Evolutionary conservation across 2,329 filamentous ascomycete species (phyloP).

Genomic region (Penicillium nordicum): DNA sequence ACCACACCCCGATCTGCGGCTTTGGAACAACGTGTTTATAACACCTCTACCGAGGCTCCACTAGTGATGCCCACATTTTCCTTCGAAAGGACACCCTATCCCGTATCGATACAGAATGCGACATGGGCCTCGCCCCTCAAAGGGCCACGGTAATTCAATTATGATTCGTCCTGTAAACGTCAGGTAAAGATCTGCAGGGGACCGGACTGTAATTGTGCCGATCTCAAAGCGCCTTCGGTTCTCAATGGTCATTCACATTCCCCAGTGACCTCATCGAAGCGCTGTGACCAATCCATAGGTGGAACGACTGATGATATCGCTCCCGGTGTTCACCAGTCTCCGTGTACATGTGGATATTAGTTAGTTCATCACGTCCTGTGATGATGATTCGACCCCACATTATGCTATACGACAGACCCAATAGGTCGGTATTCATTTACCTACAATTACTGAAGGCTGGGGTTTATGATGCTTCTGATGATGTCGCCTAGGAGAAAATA

Average conservation of each 20-base stretch:
- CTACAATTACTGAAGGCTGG: neutral
- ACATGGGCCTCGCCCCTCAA: constrained; percentile 13
- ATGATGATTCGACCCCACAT: constrained; percentile 10
- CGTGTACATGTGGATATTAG: constrained; percentile 13
- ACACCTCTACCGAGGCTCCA: constrained; percentile 3
- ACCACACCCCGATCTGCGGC: neutral
- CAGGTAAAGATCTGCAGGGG: constrained; percentile 26
- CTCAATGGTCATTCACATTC: constrained; percentile 18
- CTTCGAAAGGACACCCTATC: constrained; percentile 10
- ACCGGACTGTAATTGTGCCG: constrained; percentile 12
- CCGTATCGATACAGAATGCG: neutral
- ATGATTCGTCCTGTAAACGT: constrained; percentile 19
- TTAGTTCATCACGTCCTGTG: constrained; percentile 10
- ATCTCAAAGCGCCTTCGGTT: constrained; percentile 13
- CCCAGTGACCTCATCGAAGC: constrained; percentile 24
- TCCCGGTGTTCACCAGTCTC: constrained; percentile 12
- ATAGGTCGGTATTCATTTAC: neutral
- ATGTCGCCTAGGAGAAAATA: constrained; percentile 13
- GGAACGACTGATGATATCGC: constrained; percentile 13
- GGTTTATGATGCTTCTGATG: constrained; percentile 15
- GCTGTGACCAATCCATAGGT: constrained; percentile 3
- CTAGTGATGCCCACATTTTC: constrained; percentile 10
- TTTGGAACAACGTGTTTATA: constrained; percentile 1
- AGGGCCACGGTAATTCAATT: neutral
- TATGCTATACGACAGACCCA: neutral